phyloP scores from a whole-genome alignment of 257 asterid genomes.

The Gardenia jasminoides region DNA sequence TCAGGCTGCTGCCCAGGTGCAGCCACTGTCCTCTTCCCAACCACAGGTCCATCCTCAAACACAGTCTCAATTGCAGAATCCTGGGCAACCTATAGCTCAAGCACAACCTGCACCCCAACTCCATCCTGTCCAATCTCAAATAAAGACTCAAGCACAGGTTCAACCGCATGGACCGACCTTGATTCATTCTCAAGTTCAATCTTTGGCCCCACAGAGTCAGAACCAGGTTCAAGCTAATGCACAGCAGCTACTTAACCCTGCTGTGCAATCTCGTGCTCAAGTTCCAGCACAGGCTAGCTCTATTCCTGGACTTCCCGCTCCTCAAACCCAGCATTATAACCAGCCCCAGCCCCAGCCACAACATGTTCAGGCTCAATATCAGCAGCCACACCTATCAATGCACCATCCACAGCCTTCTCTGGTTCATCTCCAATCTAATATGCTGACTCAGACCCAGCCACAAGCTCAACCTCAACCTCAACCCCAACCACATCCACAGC shows the following conservation, averaged over 20 bases:
- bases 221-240: conserved; percentile 34
- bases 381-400: conserved; percentile 45
- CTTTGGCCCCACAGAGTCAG: conserved; percentile 44
- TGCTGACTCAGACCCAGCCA: background rate
- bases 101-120: conserved; percentile 38
- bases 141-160: conserved; percentile 36
- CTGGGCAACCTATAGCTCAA: conserved; percentile 34
- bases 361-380: conserved; percentile 55
- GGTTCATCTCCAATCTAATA: conserved; percentile 23
- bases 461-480: conserved; percentile 29
- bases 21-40: conserved; percentile 29
- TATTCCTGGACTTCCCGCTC: conserved; percentile 45
- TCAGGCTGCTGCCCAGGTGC: conserved; percentile 41
- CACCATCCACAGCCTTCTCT: conserved; percentile 44
- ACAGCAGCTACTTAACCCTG: conserved; percentile 46
- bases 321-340: conserved; percentile 41
- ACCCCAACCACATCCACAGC: conserved; percentile 34
- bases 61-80: conserved; percentile 29
- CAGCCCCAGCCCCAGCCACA: conserved; percentile 42
- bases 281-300: conserved; percentile 37
- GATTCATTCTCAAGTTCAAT: conserved; percentile 32
- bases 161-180: conserved; percentile 33
- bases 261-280: conserved; percentile 52
- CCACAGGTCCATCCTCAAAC: conserved; percentile 35
- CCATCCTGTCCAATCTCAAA: conserved; percentile 31